phyloP scores from a whole-genome alignment of 192 early-diverging fungal species.

The Spizellomyces punctatus region DNA sequence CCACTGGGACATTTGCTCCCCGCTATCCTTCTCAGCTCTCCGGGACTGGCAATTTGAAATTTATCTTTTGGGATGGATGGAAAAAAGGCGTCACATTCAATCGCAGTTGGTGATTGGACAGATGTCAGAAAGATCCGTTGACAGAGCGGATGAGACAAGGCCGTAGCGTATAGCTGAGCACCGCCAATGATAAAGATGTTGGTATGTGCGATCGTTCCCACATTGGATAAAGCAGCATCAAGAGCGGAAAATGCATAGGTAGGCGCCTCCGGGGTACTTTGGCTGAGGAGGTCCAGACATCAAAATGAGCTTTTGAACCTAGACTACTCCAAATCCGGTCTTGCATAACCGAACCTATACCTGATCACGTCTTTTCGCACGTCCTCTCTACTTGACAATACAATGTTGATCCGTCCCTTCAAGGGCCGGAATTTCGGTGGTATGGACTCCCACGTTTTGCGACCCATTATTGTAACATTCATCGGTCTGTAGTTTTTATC shows the following conservation, averaged over 20 bases:
- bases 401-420: constrained; percentile 77
- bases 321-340: background rate
- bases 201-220: constrained; percentile 41
- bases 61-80: constrained; percentile 53
- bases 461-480: constrained; percentile 94
- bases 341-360: background rate
- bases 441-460: constrained; percentile 91
- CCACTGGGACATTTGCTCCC: constrained; percentile 42
- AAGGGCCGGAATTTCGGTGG: constrained; percentile 82
- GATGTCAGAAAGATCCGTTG: constrained; percentile 71
- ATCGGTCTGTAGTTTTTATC: background rate
- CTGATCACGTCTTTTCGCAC: constrained; percentile 15
- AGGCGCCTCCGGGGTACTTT: background rate
- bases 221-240: constrained; percentile 53
- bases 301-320: background rate
- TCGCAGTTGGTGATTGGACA: constrained; percentile 56
- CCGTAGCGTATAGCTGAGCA: constrained; percentile 70
- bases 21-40: constrained; percentile 53
- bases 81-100: constrained; percentile 79
- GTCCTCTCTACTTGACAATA: constrained; percentile 69
- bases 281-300: constrained; percentile 1
- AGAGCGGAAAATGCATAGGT: constrained; percentile 48
- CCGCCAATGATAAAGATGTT: constrained; percentile 87
- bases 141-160: constrained; percentile 59
- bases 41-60: constrained; percentile 36